Evolutionary conservation across 148 eudicot species (phyloP).

Genomic region (Cornus suecica): DNA sequence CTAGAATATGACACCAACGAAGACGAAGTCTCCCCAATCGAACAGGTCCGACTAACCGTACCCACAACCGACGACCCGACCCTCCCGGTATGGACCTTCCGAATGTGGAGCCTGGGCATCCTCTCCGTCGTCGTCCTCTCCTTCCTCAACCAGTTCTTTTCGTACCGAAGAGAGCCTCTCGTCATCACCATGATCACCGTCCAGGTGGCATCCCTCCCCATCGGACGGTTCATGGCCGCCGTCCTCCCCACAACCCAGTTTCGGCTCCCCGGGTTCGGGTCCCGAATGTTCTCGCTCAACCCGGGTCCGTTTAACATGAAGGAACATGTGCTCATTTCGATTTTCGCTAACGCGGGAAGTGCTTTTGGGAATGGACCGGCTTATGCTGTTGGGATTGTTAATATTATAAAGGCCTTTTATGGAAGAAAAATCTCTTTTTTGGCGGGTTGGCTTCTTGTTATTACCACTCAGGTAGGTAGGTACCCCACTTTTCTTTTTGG

Average conservation of each 20-base stretch:
- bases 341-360: conserved; percentile 44
- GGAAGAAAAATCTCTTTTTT: conserved; percentile 32
- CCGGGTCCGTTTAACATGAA: conserved; percentile 54
- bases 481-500: neutral
- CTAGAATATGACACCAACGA: neutral
- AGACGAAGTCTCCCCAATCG: conserved; percentile 27
- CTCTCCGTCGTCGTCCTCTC: conserved; percentile 33
- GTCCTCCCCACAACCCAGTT: conserved; percentile 27
- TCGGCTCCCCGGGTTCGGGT: conserved; percentile 27
- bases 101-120: conserved; percentile 45
- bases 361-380: conserved; percentile 42
- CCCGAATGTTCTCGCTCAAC: conserved; percentile 30
- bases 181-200: conserved; percentile 32
- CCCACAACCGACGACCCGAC: conserved; percentile 36
- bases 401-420: conserved; percentile 36
- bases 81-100: conserved; percentile 49
- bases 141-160: conserved; percentile 42
- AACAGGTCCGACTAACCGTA: conserved; percentile 40
- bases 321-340: conserved; percentile 45
- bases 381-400: conserved; percentile 38
- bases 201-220: conserved; percentile 39
- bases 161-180: conserved; percentile 36
- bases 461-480: conserved; percentile 52
- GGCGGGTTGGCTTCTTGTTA: conserved; percentile 40
- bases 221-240: conserved; percentile 49